These are phyloP conservation scores for Trichoderma sp. DNA, from an alignment of 2,329 filamentous ascomycete species.

Conservation along the genomic window DNA sequence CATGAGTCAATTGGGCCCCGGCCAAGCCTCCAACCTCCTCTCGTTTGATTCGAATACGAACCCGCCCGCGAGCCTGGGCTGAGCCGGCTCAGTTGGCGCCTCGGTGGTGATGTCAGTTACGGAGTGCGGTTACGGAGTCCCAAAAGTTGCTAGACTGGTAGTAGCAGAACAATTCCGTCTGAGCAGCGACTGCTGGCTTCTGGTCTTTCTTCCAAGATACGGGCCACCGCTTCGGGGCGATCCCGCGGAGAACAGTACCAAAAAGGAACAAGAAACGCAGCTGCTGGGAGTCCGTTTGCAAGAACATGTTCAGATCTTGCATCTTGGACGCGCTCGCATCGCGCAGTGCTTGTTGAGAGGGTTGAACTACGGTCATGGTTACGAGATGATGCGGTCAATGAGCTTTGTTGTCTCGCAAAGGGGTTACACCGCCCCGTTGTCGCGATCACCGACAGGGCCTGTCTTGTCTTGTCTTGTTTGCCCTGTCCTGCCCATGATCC, in stretches of 20 bases:
- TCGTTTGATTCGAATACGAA: slow-evolving; percentile 15
- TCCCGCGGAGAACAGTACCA: slow-evolving; percentile 10
- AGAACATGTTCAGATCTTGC: slow-evolving; percentile 6
- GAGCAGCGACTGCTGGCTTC: background rate
- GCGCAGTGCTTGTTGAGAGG: background rate
- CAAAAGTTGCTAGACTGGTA: too few relatives aligned
- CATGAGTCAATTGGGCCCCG: background rate
- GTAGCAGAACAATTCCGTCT: too few relatives aligned
- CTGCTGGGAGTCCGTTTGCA: background rate
- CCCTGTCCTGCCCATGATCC: background rate
- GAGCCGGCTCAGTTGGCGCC: background rate
- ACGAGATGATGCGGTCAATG: slow-evolving; percentile 11
- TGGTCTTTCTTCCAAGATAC: too few relatives aligned
- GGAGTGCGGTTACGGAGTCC: slow-evolving; percentile 1
- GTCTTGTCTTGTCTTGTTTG: background rate
- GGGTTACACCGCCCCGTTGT: slow-evolving; percentile 26
- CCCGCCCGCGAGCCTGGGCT: slow-evolving; percentile 1
- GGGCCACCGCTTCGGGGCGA: slow-evolving; percentile 9
- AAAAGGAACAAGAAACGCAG: background rate
- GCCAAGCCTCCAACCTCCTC: slow-evolving; percentile 2
- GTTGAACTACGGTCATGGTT: background rate
- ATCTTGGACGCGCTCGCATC: background rate
- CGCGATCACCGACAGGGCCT: slow-evolving; percentile 2
- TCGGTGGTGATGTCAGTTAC: slow-evolving; percentile 15
- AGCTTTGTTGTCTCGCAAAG: slow-evolving; percentile 10